Percentiles rank a stretch among this genome's conserved stretches.
These are phyloP conservation scores for Hamamelis virginiana DNA, from an alignment of 164 flowering plant genomes.

Conservation along the genomic window DNA sequence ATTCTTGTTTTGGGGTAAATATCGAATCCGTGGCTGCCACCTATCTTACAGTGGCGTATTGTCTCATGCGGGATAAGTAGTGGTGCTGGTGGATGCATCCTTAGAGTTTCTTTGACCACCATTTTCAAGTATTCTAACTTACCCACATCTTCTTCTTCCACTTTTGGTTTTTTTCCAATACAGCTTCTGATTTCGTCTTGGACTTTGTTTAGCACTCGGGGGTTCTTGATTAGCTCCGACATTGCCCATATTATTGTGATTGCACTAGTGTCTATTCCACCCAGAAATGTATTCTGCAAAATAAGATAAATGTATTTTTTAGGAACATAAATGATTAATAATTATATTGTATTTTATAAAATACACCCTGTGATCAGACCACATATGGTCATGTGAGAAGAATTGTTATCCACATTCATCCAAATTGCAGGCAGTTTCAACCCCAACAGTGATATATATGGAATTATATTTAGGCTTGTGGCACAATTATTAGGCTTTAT, in stretches of 20 bases:
- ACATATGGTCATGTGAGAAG: too few relatives aligned
- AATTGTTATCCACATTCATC: too few relatives aligned
- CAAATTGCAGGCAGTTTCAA: too few relatives aligned
- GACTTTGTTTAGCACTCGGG: neutral
- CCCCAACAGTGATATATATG: too few relatives aligned
- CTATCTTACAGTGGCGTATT: neutral
- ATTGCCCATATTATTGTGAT: neutral
- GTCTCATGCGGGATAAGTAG: neutral
- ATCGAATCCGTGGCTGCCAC: neutral
- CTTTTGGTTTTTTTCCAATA: too few relatives aligned
- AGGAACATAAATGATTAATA: too few relatives aligned
- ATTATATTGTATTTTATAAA: too few relatives aligned
- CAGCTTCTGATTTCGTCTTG: neutral
- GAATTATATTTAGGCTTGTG: too few relatives aligned
- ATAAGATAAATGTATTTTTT: too few relatives aligned
- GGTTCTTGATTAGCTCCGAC: neutral
- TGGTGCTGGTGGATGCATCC: neutral
- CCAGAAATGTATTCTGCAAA: neutral
- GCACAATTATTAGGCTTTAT: too few relatives aligned
- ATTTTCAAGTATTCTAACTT: neutral
- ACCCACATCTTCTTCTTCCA: neutral
- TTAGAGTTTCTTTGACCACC: conserved; percentile 6
- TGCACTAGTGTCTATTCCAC: neutral
- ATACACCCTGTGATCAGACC: too few relatives aligned
- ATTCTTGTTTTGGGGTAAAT: neutral